Evolutionary conservation across 441 rosid species (phyloP).

Genomic region (Eutrema salsugineum): DNA sequence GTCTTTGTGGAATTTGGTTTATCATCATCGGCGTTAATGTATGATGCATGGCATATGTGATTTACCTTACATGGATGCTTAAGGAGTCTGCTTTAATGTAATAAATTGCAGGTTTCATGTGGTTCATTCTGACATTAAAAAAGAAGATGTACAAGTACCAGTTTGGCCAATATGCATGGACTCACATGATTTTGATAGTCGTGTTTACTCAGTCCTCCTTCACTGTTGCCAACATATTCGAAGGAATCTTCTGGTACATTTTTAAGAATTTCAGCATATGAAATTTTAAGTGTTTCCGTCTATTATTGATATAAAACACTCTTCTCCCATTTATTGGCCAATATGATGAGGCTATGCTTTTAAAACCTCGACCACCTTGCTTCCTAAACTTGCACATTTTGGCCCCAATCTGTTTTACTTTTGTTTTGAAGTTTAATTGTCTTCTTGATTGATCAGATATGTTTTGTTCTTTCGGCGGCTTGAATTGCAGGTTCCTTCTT

Average conservation of each 20-base stretch:
- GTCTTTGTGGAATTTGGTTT: not conserved
- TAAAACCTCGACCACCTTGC: not conserved
- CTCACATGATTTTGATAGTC: conserved; percentile 90
- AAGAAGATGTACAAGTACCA: conserved; percentile 96
- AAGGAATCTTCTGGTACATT: conserved; percentile 89
- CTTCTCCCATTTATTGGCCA: not conserved
- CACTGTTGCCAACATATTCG: conserved; percentile 90
- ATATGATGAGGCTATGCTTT: not conserved
- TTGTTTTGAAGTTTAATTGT: not conserved
- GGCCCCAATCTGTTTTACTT: not conserved
- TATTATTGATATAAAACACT: not conserved
- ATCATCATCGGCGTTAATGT: not conserved
- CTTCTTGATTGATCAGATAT: not conserved
- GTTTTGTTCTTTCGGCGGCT: not conserved
- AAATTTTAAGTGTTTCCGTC: not conserved
- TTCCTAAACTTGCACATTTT: not conserved
- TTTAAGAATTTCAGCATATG: not conserved
- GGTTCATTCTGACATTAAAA: conserved; percentile 91
- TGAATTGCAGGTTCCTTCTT: conserved; percentile 78
- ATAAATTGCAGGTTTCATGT: conserved; percentile 65
- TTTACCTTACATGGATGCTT: not conserved
- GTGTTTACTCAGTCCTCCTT: conserved; percentile 89
- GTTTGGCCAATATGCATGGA: conserved; percentile 97
- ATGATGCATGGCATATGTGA: not conserved
- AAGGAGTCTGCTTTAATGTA: not conserved